These are phyloP conservation scores for Hypoxylon sp. DNA, from an alignment of 2,329 filamentous ascomycete genomes.

Conservation along the genomic window DNA sequence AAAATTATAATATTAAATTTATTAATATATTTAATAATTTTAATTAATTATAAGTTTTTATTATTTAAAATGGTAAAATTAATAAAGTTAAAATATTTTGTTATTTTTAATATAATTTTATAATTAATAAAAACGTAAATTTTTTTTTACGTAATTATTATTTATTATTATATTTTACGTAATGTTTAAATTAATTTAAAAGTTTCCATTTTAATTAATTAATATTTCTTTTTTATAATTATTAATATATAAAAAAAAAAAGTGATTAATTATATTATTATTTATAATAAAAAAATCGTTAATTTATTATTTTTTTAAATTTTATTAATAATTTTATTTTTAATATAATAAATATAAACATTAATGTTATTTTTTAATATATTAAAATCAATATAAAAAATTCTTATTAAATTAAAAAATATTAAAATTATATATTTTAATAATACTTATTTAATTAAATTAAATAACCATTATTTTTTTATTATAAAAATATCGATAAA, in stretches of 20 bases:
- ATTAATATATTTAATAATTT: conserved; percentile 18
- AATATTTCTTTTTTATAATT: not conserved
- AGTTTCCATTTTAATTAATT: conserved; percentile 5
- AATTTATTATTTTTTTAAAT: not conserved
- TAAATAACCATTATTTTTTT: not conserved
- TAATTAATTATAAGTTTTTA: conserved; percentile 16
- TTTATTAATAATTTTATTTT: not conserved
- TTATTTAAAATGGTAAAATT: conserved; percentile 16
- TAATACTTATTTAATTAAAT: not conserved
- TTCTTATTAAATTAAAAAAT: not conserved
- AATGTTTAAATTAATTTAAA: conserved; percentile 7
- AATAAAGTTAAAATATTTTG: conserved; percentile 6
- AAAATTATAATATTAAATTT: conserved; percentile 15
- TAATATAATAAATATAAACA: not conserved
- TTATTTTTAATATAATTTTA: conserved; percentile 16
- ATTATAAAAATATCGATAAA: no score
- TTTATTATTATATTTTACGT: conserved; percentile 6
- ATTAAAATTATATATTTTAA: not conserved
- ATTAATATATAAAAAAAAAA: conserved; percentile 9
- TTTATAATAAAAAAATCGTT: not conserved
- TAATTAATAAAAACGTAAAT: conserved; percentile 11
- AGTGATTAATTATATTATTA: not conserved
- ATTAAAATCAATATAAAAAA: not conserved
- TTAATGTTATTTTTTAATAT: no score
- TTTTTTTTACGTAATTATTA: not conserved